phyloP scores from a whole-genome alignment of 2,329 filamentous ascomycete species.

The Ophiocordyceps camponoti-floridani region DNA sequence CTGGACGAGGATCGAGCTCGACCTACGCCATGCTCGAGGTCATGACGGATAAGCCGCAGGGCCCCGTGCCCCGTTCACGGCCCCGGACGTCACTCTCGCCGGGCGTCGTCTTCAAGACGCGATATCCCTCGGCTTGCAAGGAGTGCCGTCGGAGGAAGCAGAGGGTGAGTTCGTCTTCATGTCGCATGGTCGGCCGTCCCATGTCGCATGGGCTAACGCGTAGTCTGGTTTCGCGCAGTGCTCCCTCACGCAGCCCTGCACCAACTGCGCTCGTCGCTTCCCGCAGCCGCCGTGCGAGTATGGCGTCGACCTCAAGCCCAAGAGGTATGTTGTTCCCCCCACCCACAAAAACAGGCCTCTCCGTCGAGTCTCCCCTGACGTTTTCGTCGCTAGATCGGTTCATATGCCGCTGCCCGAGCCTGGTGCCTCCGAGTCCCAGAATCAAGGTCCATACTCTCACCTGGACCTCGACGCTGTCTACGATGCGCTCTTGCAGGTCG shows the following conservation, averaged over 20 bases:
- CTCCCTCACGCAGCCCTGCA: conserved; percentile 34
- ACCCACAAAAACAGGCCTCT: background rate
- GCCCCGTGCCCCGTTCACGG: conserved; percentile 3
- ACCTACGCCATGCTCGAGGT: background rate
- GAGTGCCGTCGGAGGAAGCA: conserved; percentile 34
- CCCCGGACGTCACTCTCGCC: conserved; percentile 1
- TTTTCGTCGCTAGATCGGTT: background rate
- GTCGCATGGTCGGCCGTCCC: too few relatives aligned
- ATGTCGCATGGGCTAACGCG: background rate
- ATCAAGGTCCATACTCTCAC: conserved; percentile 15
- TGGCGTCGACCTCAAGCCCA: conserved; percentile 6
- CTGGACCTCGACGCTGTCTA: conserved; percentile 16
- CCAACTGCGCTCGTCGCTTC: conserved; percentile 32
- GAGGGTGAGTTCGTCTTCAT: conserved; percentile 17
- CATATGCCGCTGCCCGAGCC: background rate
- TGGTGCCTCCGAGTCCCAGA: conserved; percentile 4
- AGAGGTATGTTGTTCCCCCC: conserved; percentile 5
- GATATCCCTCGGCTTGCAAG: conserved; percentile 23
- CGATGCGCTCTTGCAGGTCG: conserved; percentile 16
- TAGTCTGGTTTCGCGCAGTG: conserved; percentile 17
- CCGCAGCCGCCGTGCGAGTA: conserved; percentile 34
- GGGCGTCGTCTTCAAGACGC: conserved; percentile 5
- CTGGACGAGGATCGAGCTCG: too few relatives aligned
- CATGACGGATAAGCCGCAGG: conserved; percentile 18
- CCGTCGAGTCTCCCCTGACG: background rate